These are phyloP conservation scores for Puccinia hordei DNA, from an alignment of 1,284 basidiomycete genomes.

Conservation along the genomic window DNA sequence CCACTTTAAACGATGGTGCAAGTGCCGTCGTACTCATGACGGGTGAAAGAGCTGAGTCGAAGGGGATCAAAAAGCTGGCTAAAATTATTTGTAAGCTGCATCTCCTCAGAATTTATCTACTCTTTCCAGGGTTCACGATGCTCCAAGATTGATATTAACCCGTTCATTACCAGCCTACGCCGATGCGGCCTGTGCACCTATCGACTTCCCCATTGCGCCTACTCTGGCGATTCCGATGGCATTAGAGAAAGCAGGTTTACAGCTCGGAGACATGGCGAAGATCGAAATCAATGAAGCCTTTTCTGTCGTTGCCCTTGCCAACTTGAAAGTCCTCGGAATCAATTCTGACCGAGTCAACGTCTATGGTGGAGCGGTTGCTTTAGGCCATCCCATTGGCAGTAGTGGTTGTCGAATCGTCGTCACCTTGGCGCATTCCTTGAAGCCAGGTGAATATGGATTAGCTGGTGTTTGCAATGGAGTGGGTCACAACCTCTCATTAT, in stretches of 20 bases:
- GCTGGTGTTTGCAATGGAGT: constrained; percentile 98
- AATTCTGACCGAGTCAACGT: constrained; percentile 88
- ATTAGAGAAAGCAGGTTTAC: constrained; percentile 80
- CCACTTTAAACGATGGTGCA: constrained; percentile 62
- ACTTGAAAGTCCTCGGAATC: constrained; percentile 60
- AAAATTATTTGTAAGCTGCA: constrained; percentile 58
- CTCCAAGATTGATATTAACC: constrained; percentile 65
- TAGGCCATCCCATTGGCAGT: constrained; percentile 85
- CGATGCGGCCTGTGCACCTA: constrained; percentile 92
- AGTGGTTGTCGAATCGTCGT: constrained; percentile 94
- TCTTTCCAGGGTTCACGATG: not conserved
- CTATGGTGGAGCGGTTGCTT: constrained; percentile 80
- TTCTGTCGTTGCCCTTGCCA: constrained; percentile 61
- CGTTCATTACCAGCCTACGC: constrained; percentile 73
- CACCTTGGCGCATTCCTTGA: constrained; percentile 84
- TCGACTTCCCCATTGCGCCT: constrained; percentile 96
- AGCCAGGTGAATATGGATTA: constrained; percentile 93
- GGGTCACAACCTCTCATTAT: constrained; percentile 59
- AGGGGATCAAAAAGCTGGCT: constrained; percentile 60
- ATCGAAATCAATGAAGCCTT: constrained; percentile 87
- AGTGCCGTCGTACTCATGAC: constrained; percentile 61
- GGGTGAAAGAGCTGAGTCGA: constrained; percentile 57
- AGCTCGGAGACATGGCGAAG: constrained; percentile 78
- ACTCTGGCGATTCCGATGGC: constrained; percentile 87
- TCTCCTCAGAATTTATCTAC: too few species aligned